These are phyloP conservation scores for Nepenthes gracilis DNA, from an alignment of 148 eudicot species.

Conservation along the genomic window DNA sequence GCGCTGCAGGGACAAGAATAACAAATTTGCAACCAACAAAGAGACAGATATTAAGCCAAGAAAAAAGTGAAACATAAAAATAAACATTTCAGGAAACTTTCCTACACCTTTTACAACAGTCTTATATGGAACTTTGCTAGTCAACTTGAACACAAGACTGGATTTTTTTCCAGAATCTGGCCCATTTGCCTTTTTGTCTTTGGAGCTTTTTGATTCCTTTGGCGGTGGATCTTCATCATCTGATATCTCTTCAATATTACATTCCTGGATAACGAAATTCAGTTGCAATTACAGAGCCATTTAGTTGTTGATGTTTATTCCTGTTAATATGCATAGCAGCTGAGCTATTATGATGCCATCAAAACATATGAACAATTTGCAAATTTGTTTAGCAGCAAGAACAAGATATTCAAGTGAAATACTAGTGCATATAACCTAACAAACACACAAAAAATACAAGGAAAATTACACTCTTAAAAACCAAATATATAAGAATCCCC, in stretches of 20 bases:
- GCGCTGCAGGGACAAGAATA: conserved; percentile 51
- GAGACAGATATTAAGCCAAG: background rate
- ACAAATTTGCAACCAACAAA: conserved; percentile 6
- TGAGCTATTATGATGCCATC: background rate
- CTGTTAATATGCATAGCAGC: background rate
- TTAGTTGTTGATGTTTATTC: background rate
- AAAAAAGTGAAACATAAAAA: background rate
- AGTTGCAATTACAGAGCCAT: background rate
- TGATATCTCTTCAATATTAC: conserved; percentile 76
- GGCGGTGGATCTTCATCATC: conserved; percentile 82
- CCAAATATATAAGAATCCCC: too few species aligned
- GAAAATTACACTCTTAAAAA: too few species aligned
- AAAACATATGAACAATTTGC: background rate
- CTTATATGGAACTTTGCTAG: conserved; percentile 89
- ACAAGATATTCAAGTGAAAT: too few species aligned
- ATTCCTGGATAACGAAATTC: conserved; percentile 41
- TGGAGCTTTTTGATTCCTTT: conserved; percentile 40
- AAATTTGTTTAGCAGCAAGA: too few species aligned
- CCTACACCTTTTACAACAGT: conserved; percentile 82
- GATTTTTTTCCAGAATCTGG: conserved; percentile 51
- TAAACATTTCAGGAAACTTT: background rate
- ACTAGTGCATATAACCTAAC: too few species aligned
- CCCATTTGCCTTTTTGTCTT: conserved; percentile 92
- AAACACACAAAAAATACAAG: too few species aligned
- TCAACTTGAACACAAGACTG: conserved; percentile 67